A percentile compares a stretch with the other conserved stretches of the same genome.
phyloP scores from a whole-genome alignment of 768 basidiomycete genomes.

The Nevesoporus exiguus region DNA sequence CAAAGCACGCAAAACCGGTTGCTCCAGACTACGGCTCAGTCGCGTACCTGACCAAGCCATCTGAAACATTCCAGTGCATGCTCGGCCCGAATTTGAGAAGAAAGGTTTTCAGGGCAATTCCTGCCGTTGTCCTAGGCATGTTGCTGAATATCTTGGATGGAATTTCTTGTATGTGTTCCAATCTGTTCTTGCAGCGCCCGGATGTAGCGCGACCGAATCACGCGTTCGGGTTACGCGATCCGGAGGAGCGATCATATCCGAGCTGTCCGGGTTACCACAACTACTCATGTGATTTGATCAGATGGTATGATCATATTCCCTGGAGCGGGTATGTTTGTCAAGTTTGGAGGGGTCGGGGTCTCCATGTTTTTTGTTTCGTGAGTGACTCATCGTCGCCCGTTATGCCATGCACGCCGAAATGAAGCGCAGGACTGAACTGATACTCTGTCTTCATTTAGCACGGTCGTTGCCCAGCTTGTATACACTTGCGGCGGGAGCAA shows the following conservation, averaged over 20 bases:
- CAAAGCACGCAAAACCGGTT: conserved; percentile 6
- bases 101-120: conserved; percentile 47
- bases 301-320: conserved; percentile 98
- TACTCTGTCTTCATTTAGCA: conserved; percentile 35
- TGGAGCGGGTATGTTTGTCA: conserved; percentile 70
- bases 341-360: conserved; percentile 84
- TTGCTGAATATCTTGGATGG: conserved; percentile 92
- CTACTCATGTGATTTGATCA: conserved; percentile 26
- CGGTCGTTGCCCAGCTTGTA: conserved; percentile 76
- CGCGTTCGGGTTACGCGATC: conserved; percentile 2
- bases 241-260: background rate
- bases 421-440: background rate
- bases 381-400: conserved; percentile 26
- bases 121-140: conserved; percentile 80
- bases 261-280: background rate
- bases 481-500: conserved; percentile 86
- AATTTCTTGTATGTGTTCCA: conserved; percentile 67
- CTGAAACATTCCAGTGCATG: conserved; percentile 3
- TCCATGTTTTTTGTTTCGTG: conserved; percentile 93
- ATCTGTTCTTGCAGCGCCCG: background rate
- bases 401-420: background rate
- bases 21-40: conserved; percentile 12
- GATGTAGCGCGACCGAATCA: background rate
- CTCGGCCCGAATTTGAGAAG: conserved; percentile 18
- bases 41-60: conserved; percentile 3